These are phyloP conservation scores for Zostera marina DNA, from an alignment of 116 monocot species.

Conservation along the genomic window DNA sequence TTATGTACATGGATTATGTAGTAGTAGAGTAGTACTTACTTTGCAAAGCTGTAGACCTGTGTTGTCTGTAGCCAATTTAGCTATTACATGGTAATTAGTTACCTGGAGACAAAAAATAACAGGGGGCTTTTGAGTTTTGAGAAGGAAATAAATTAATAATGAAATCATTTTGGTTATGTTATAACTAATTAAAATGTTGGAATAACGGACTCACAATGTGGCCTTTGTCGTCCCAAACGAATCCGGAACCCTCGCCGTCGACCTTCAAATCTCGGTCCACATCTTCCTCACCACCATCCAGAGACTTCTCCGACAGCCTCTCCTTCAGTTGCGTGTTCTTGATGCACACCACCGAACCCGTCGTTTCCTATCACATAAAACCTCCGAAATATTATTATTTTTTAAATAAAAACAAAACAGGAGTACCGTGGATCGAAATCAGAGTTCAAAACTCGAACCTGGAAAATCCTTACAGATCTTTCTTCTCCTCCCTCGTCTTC, in stretches of 20 bases:
- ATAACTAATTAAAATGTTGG: too few relatives aligned
- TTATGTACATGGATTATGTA: too few relatives aligned
- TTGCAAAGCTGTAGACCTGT: conserved; percentile 51
- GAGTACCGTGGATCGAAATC: not conserved
- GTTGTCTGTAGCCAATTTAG: conserved; percentile 58
- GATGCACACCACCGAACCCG: conserved; percentile 70
- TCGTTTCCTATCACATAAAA: conserved; percentile 21
- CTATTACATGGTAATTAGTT: conserved; percentile 85
- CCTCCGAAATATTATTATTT: not conserved
- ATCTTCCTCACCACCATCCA: not conserved
- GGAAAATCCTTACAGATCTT: conserved; percentile 22
- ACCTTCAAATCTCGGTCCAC: conserved; percentile 32
- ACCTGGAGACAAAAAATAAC: too few relatives aligned
- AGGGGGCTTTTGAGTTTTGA: too few relatives aligned
- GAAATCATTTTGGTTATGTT: too few relatives aligned
- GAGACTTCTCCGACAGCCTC: not conserved
- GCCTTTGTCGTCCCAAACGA: conserved; percentile 65
- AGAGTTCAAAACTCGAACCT: conserved; percentile 6
- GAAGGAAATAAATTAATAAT: not conserved
- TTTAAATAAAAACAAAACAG: not conserved
- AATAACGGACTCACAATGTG: conserved; percentile 41
- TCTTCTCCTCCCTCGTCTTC: conserved; percentile 17
- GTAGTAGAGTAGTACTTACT: conserved; percentile 21
- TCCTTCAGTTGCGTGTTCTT: conserved; percentile 25
- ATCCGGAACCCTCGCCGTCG: conserved; percentile 73